Conservation (phyloP, 495 filamentous ascomycete genomes). For the Choiromyces venosus region DNA sequence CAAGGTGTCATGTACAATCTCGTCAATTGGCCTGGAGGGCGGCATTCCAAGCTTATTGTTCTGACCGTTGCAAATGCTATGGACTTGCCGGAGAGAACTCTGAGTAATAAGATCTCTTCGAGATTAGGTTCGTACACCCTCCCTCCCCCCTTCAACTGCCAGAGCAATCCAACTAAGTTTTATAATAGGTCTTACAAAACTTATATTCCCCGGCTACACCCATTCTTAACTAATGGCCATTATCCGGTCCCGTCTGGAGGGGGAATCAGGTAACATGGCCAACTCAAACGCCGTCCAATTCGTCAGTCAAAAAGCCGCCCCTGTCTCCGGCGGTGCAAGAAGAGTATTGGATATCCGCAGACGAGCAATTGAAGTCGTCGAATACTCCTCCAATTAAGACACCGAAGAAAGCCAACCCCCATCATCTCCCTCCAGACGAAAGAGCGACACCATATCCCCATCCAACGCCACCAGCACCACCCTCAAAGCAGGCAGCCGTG, state of each 20-base stretch:
- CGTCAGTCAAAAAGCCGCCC: conserved; percentile 90
- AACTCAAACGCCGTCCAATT: conserved; percentile 94
- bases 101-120: conserved; percentile 96
- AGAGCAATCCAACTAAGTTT: background rate
- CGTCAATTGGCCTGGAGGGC: conserved; percentile 97
- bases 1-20: conserved; percentile 99
- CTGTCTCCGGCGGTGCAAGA: conserved; percentile 88
- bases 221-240: conserved; percentile 98
- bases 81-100: conserved; percentile 93
- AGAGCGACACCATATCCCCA: conserved; percentile 15
- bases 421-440: conserved; percentile 28
- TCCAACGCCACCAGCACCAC: conserved; percentile 36
- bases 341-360: conserved; percentile 92
- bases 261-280: conserved; percentile 82
- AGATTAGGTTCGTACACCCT: conserved; percentile 55
- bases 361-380: conserved; percentile 90
- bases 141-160: background rate
- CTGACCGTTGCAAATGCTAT: conserved; percentile 98
- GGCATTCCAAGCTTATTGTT: conserved; percentile 87
- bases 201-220: conserved; percentile 95
- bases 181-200: conserved; percentile 62
- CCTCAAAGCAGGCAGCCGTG: conserved; percentile 51
- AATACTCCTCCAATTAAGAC: conserved; percentile 54
- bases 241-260: conserved; percentile 79
- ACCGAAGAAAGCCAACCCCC: conserved; percentile 10